Evolutionary conservation across 1,284 basidiomycete species (phyloP).

Genomic region (Coniophora puteana): DNA sequence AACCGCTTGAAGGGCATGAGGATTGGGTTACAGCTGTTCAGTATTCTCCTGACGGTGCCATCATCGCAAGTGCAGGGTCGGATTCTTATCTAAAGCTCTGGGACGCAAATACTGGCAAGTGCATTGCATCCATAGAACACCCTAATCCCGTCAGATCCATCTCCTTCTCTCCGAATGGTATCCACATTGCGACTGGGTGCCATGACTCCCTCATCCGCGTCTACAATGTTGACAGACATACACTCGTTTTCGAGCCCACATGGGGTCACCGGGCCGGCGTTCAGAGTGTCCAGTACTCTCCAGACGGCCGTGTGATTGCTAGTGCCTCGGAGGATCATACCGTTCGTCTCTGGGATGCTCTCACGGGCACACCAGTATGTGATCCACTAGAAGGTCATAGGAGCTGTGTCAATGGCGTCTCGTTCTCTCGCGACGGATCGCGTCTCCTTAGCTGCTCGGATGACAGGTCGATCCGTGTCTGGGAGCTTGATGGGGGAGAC

Average conservation of each 20-base stretch:
- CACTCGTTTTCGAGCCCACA: background rate
- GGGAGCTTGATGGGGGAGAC: background rate
- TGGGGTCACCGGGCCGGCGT: background rate
- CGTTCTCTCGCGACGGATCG: conserved; percentile 6
- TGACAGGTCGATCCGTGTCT: conserved; percentile 1
- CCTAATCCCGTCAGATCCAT: background rate
- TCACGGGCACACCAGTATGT: background rate
- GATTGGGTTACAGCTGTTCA: conserved; percentile 2
- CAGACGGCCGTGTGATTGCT: conserved; percentile 2
- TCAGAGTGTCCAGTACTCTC: conserved; percentile 4
- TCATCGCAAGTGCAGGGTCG: no score
- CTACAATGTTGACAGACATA: conserved; percentile 4
- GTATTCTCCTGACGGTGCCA: conserved; percentile 9
- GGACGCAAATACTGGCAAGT: background rate
- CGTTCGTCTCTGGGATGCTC: background rate
- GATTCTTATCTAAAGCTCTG: conserved; percentile 5
- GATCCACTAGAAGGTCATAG: conserved; percentile 5
- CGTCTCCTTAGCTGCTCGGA: background rate
- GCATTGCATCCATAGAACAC: background rate
- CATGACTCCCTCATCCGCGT: conserved; percentile 2
- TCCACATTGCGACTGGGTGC: conserved; percentile 3
- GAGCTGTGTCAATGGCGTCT: conserved; percentile 1
- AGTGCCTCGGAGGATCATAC: background rate
- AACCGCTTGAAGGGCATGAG: conserved; percentile 8
- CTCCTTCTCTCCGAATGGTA: conserved; percentile 1